Evolutionary conservation across 108 stramenopile species (phyloP).

Genomic region (Cyclotella distinguenda): DNA sequence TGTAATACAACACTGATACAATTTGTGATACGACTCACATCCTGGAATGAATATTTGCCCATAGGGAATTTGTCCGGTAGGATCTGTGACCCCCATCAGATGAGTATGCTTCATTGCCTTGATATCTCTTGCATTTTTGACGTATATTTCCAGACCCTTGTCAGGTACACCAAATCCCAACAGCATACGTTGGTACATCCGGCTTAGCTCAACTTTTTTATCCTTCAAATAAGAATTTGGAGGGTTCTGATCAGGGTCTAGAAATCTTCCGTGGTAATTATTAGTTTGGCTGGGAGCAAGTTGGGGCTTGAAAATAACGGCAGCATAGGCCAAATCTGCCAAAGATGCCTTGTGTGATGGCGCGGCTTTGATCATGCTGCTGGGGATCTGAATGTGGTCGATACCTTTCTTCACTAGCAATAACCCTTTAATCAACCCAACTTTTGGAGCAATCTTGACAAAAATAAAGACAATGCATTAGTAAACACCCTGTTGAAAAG

Average conservation of each 20-base stretch:
- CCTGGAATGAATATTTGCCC: constrained; percentile 28
- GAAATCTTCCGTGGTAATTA: constrained; percentile 1
- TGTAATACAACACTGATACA: not conserved
- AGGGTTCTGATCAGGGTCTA: constrained; percentile 26
- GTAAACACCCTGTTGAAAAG: no score
- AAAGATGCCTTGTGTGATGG: constrained; percentile 7
- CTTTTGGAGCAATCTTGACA: not conserved
- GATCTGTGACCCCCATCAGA: constrained; percentile 32
- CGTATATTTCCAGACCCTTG: not conserved
- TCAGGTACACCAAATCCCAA: constrained; percentile 11
- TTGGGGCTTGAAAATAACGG: not conserved
- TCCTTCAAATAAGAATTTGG: constrained; percentile 1
- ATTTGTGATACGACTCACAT: constrained; percentile 4
- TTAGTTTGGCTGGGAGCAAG: constrained; percentile 6
- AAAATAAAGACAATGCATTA: not conserved
- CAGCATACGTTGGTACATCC: constrained; percentile 28
- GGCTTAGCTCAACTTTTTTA: constrained; percentile 8
- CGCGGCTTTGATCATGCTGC: constrained; percentile 36
- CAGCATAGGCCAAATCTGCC: not conserved
- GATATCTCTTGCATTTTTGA: not conserved
- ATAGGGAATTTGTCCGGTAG: constrained; percentile 25
- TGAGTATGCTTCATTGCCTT: constrained; percentile 12
- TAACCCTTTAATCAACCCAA: constrained; percentile 18
- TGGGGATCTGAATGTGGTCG: constrained; percentile 27
- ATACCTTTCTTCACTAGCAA: constrained; percentile 33